Base-by-base conservation (phyloP, 768 basidiomycete genomes). In the Tubosaeta sp. region DNA sequence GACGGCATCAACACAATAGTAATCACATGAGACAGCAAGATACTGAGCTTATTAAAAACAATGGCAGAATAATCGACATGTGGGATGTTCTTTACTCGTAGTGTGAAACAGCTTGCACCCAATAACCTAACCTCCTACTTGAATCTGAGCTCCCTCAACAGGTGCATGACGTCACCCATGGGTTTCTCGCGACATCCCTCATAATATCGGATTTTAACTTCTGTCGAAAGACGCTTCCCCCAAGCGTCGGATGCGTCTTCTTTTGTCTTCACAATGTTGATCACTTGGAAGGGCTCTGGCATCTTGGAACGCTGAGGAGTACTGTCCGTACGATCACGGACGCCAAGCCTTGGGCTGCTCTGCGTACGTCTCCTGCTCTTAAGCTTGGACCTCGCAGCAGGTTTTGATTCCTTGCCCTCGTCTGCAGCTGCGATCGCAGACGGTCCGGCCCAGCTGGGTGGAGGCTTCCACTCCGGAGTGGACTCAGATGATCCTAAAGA, bases 151-250 rank as follows among this genome's bases (percentile, higher is more conserved):
- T 52, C 47, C 50, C 67, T 66, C 24, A 68, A 25, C 31, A 49
- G 51, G n/a, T 62, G 64, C 6, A 70, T 66, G n/a, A 70, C 63
- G 9, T 70, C 68, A 1, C 38, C 42, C 46, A 70, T 18, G 25
- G 52, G 46, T 31, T 48, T 60, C 46, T 66, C 64, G n/a, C 58
- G 35, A 62, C 62, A 67, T 11, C 39, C 46, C 19, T 59, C 48
- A 13, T 36, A 48, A 10, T 47, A 46, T 21, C 57, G 54, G 21
- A 66, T 41, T 34, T 44, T 52, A 1, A 47, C 24, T 16, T 49
- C 52, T 1, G 55, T 25, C 5, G 35, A 19, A 8, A n/a, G 4
- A n/a, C 19, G 9, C 31, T n/a, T 35, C 22, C 25, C 13, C 13
- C 41, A 35, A 9, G 10, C 32, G 16, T 34, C 24, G 24, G 18